phyloP scores from a whole-genome alignment of 768 basidiomycete genomes.

The Mycena rosella region DNA sequence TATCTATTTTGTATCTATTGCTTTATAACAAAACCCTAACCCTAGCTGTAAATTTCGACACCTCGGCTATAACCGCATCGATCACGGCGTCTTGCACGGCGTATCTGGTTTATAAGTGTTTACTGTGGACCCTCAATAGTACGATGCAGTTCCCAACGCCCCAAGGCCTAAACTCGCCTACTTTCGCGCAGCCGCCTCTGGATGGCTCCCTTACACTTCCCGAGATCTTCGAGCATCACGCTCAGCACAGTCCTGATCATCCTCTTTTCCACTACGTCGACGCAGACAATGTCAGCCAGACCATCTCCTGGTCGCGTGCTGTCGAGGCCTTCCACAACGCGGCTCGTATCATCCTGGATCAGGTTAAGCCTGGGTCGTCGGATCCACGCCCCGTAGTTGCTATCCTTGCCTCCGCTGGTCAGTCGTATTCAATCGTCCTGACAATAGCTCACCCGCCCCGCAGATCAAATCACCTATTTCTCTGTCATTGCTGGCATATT shows the following conservation, averaged over 20 bases:
- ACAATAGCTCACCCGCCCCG: conserved; percentile 15
- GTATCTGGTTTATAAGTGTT: no score
- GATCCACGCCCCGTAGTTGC: conserved; percentile 36
- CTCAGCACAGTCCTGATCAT: conserved; percentile 40
- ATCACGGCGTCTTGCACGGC: no score
- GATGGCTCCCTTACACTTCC: conserved; percentile 44
- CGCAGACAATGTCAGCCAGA: conserved; percentile 24
- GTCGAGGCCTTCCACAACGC: conserved; percentile 40
- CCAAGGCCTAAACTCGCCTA: conserved; percentile 10
- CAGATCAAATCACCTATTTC: conserved; percentile 50
- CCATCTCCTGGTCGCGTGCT: conserved; percentile 41
- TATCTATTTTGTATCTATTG: no score
- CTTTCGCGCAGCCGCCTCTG: conserved; percentile 46
- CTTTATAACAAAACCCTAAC: no score
- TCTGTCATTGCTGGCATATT: conserved; percentile 40
- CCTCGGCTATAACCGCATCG: no score
- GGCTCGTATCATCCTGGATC: conserved; percentile 26
- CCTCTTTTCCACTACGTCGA: conserved; percentile 41
- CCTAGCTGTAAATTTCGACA: no score
- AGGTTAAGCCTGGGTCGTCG: not conserved
- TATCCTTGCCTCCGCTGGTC: conserved; percentile 44
- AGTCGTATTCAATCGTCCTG: conserved; percentile 35
- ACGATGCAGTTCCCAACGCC: not conserved
- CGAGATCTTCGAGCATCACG: conserved; percentile 44
- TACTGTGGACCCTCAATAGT: no score